Evolutionary conservation across 306 rosid genomes (phyloP).

Genomic region (Dryas alaskensis): DNA sequence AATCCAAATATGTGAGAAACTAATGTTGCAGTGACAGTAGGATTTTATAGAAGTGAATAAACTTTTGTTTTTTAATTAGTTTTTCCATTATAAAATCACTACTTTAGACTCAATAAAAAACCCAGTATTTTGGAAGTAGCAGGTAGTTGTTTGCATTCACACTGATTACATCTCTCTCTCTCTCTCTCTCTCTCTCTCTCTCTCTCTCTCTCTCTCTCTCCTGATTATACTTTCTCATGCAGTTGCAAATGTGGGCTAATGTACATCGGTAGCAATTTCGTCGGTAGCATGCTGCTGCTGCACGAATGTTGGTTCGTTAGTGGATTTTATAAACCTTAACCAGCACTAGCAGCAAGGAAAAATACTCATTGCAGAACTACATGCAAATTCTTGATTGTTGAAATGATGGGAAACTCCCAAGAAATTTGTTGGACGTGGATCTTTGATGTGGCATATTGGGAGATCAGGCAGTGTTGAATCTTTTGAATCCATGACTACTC

Average conservation of each 20-base stretch:
- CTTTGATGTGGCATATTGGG: conserved; percentile 11
- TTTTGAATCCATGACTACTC: not conserved
- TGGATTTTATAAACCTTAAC: not conserved
- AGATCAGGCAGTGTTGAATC: conserved; percentile 7
- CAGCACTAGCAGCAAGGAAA: conserved; percentile 5
- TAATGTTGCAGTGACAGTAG: not conserved
- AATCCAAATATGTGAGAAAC: not conserved
- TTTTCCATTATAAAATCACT: not conserved
- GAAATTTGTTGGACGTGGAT: conserved; percentile 5
- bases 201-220: not conserved
- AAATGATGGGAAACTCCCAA: conserved; percentile 8
- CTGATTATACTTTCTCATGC: conserved; percentile 15
- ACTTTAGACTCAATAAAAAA: not conserved
- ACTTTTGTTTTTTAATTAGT: too few relatives aligned
- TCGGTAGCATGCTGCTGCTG: conserved; percentile 1
- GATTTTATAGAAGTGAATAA: too few relatives aligned
- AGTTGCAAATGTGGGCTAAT: conserved; percentile 15
- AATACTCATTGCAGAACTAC: not conserved
- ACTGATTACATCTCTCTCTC: not conserved
- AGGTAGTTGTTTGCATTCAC: not conserved
- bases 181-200: not conserved
- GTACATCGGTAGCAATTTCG: conserved; percentile 12
- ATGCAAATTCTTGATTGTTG: conserved; percentile 1
- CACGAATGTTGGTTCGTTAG: not conserved
- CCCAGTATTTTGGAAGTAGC: not conserved